Conservation (phyloP, 345 rosid genomes). For the Hypericum perforatum region DNA sequence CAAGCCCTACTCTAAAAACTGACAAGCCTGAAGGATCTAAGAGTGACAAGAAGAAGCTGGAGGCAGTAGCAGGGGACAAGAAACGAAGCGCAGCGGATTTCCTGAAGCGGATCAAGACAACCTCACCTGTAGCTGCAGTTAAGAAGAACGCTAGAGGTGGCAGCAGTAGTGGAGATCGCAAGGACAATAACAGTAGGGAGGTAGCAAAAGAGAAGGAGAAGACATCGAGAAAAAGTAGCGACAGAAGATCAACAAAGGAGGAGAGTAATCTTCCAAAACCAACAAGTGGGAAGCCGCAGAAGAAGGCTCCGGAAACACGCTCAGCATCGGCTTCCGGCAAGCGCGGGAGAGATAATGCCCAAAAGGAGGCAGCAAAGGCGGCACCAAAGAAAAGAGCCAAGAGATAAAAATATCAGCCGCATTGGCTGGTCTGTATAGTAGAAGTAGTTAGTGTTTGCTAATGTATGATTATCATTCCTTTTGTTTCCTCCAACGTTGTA, state of each 20-base stretch:
- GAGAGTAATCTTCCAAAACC: constrained; percentile 29
- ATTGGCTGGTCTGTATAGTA: too few species aligned
- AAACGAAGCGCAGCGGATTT: constrained; percentile 60
- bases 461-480: too few species aligned
- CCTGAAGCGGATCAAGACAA: constrained; percentile 56
- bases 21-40: constrained; percentile 13
- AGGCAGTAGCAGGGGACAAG: constrained; percentile 31
- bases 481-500: too few species aligned
- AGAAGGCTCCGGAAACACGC: constrained; percentile 24
- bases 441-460: too few species aligned
- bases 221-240: constrained; percentile 21
- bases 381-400: constrained; percentile 42
- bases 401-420: constrained; percentile 12
- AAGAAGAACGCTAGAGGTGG: constrained; percentile 17
- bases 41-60: constrained; percentile 21
- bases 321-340: constrained; percentile 30
- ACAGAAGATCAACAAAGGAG: constrained; percentile 26
- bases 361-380: constrained; percentile 30
- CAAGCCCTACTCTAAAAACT: constrained; percentile 15
- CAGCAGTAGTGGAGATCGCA: constrained; percentile 15
- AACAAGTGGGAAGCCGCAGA: constrained; percentile 40
- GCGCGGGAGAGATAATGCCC: constrained; percentile 36
- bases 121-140: constrained; percentile 31
- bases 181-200: constrained; percentile 23
- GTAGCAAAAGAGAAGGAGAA: constrained; percentile 35